Base-by-base conservation (phyloP, 306 rosid genomes). In the Elaeagnus macrophylla region DNA sequence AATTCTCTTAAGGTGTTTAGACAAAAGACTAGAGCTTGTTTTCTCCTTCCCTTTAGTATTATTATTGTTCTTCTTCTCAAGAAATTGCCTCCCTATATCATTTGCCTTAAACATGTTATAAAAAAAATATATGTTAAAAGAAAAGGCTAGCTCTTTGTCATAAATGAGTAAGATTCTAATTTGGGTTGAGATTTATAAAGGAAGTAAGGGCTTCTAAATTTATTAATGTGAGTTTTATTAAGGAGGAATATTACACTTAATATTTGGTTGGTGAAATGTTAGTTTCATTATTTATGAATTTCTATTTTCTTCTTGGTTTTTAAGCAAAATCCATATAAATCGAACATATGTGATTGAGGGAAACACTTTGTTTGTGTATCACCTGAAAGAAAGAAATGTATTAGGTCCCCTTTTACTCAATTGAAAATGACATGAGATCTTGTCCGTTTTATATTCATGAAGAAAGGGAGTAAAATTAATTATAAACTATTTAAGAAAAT, bases 191-290 rank as follows among this genome's bases (percentile, higher is more conserved):
- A 62, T 62, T 49, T 75, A 75, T 74, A 68, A 56, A 60, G 55
- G 12, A 39, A 18, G 16, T 20, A 45, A 15, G 10, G 49, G n/a
- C 5, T 45, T 45, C 15, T 45, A 45, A 45, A 45, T 12, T 6
- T 44, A 44, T 12, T 25, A 1, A 59, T 8, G 51, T 44, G 54
- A 37, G 48, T 10, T 11, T 36, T 11, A 36, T 12, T n/a, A 10
- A 41, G 75, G 50, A 46, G 39, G 62, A 56, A 48, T 58, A 37
- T 43, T 17, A 1, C 25, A 9, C 9, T 45, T 60, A 7, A 47
- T 19, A 70, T 52, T 71, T 64, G 94, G 93, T 78, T 80, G 99
- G 83, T 91, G 81, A 71, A 60, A 59, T 70, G 96, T 75, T 78
- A 63, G 75, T 67, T 80, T 91, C 95, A 80, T 61, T 42, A 71